These are phyloP conservation scores for Penicillium simplicissimum DNA, from an alignment of 495 filamentous ascomycete species.

Conservation along the genomic window DNA sequence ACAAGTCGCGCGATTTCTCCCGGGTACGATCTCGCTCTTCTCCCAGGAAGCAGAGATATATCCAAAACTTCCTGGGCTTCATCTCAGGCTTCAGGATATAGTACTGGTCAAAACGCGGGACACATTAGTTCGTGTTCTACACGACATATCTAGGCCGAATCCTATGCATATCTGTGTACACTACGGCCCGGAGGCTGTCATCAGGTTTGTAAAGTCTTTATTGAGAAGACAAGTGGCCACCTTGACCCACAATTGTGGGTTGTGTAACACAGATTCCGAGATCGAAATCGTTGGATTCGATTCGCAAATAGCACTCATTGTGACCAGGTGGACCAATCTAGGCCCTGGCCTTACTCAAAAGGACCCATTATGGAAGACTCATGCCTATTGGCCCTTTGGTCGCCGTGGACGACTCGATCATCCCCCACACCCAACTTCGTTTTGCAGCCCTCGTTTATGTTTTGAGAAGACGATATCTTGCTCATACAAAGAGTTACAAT, in stretches of 20 bases:
- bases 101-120: neutral
- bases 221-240: neutral
- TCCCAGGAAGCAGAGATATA: conserved; percentile 8
- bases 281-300: conserved; percentile 4
- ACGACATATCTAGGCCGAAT: neutral
- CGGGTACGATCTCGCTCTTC: conserved; percentile 1
- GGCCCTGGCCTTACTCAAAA: conserved; percentile 6
- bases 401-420: neutral
- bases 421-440: neutral
- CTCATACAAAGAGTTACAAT: conserved; percentile 8
- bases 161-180: neutral
- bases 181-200: neutral
- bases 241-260: neutral
- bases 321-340: conserved; percentile 7
- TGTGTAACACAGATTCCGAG: conserved; percentile 9
- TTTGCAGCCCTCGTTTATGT: conserved; percentile 1
- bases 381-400: neutral
- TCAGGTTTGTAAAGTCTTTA: neutral
- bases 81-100: conserved; percentile 9
- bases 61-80: neutral
- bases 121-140: neutral
- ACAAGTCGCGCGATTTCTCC: neutral
- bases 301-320: neutral
- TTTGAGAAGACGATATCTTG: conserved; percentile 8
- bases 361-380: conserved; percentile 5